phyloP scores from a whole-genome alignment of 2,329 filamentous ascomycete species.

The Exophiala mesophila region DNA sequence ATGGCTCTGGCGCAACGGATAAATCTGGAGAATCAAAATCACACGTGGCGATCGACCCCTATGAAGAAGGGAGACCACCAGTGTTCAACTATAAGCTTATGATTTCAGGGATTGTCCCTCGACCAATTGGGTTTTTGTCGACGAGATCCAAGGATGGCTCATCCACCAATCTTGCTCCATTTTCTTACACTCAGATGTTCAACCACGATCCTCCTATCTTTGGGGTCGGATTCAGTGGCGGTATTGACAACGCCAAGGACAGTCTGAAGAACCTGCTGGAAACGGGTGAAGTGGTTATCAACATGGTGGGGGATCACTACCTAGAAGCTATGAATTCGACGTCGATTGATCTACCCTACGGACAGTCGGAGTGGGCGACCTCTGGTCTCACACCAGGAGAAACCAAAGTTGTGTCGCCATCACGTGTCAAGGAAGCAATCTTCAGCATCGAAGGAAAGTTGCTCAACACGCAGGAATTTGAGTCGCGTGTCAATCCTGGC shows the following conservation, averaged over 20 bases:
- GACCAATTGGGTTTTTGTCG: slow-evolving; percentile 67
- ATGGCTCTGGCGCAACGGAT: slow-evolving; percentile 41
- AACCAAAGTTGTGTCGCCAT: slow-evolving; percentile 61
- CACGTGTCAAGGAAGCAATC: slow-evolving; percentile 75
- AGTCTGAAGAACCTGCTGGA: slow-evolving; percentile 69
- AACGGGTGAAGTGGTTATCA: slow-evolving; percentile 72
- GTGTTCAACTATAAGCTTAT: slow-evolving; percentile 86
- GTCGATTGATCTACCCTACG: slow-evolving; percentile 71
- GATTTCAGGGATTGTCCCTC: slow-evolving; percentile 75
- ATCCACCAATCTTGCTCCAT: slow-evolving; percentile 74
- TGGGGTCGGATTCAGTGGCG: slow-evolving; percentile 56
- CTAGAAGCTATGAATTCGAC: slow-evolving; percentile 84
- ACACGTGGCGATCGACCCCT: slow-evolving; percentile 78
- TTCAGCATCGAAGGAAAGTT: slow-evolving; percentile 79
- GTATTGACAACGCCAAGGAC: slow-evolving; percentile 65
- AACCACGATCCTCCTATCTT: slow-evolving; percentile 85
- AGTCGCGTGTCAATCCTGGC: slow-evolving; percentile 64
- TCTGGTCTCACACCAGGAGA: slow-evolving; percentile 67
- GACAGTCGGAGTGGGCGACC: slow-evolving; percentile 72
- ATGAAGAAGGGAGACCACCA: slow-evolving; percentile 62
- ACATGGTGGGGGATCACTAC: slow-evolving; percentile 79
- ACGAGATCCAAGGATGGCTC: slow-evolving; percentile 58
- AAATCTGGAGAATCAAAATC: slow-evolving; percentile 45
- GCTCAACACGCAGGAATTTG: slow-evolving; percentile 69
- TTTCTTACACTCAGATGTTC: slow-evolving; percentile 79